phyloP scores from a whole-genome alignment of 306 rosid genomes.

The Gastrolobium villosum region DNA sequence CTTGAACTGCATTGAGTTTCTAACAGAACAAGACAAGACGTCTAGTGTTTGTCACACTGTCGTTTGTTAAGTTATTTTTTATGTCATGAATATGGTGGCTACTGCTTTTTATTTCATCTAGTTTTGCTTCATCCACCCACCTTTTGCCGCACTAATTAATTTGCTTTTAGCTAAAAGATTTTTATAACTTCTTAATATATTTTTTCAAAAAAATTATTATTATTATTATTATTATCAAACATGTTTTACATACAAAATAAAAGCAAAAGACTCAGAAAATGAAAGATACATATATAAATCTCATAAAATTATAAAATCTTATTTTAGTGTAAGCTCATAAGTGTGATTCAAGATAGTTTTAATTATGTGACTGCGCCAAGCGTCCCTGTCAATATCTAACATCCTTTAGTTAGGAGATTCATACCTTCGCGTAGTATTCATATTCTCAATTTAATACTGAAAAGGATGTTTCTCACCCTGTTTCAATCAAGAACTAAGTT shows the following conservation, averaged over 20 bases:
- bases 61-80: constrained; percentile 14
- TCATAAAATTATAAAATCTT: not conserved
- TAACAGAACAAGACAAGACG: not conserved
- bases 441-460: constrained; percentile 20
- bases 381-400: not conserved
- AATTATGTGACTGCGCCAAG: constrained; percentile 24
- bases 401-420: not conserved
- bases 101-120: not conserved
- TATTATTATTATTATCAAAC: no score
- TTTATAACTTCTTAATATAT: no score
- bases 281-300: not conserved
- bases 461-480: not conserved
- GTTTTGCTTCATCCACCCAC: not conserved
- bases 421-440: constrained; percentile 4
- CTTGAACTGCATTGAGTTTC: constrained; percentile 8
- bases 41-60: not conserved
- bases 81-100: not conserved
- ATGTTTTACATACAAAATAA: not conserved
- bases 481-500: constrained; percentile 15
- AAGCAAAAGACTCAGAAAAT: constrained; percentile 4
- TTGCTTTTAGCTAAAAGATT: no score
- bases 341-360: constrained; percentile 29
- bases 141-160: not conserved
- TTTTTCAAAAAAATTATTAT: no score
- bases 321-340: not conserved